phyloP scores from a whole-genome alignment of 345 rosid genomes.

The Ceriops zippeliana region DNA sequence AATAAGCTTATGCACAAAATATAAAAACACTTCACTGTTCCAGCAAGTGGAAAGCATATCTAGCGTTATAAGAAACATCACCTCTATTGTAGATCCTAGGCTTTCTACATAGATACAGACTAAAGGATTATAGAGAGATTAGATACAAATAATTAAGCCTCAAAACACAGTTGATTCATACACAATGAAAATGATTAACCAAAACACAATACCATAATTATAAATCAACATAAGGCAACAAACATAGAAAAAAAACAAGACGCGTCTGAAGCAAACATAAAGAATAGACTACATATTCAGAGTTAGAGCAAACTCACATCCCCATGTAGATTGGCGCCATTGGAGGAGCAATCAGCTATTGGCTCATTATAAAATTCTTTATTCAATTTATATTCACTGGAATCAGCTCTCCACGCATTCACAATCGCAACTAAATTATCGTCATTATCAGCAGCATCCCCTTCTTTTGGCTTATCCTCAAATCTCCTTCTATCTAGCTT shows the following conservation, averaged over 20 bases:
- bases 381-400: conserved; percentile 27
- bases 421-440: conserved; percentile 6
- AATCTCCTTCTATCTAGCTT: conserved; percentile 49
- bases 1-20: neutral
- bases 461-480: conserved; percentile 41
- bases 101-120: too few relatives aligned
- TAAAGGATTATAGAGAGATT: too few relatives aligned
- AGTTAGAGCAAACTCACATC: conserved; percentile 44
- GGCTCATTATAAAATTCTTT: conserved; percentile 30
- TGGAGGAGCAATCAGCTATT: conserved; percentile 6
- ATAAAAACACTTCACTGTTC: too few relatives aligned
- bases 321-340: conserved; percentile 26
- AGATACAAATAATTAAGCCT: too few relatives aligned
- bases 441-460: conserved; percentile 1
- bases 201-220: too few relatives aligned
- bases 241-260: neutral
- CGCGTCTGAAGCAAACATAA: neutral
- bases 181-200: too few relatives aligned
- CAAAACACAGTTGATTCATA: too few relatives aligned
- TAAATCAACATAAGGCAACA: too few relatives aligned
- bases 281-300: neutral
- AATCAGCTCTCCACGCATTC: conserved; percentile 19
- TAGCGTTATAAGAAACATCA: too few relatives aligned
- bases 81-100: too few relatives aligned
- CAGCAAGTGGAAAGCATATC: too few relatives aligned